Evolutionary conservation across 176 grass and related monocot species (phyloP), one percentile per base, ranked within the genome.

Genomic region (Bonia amplexicaulis): DNA sequence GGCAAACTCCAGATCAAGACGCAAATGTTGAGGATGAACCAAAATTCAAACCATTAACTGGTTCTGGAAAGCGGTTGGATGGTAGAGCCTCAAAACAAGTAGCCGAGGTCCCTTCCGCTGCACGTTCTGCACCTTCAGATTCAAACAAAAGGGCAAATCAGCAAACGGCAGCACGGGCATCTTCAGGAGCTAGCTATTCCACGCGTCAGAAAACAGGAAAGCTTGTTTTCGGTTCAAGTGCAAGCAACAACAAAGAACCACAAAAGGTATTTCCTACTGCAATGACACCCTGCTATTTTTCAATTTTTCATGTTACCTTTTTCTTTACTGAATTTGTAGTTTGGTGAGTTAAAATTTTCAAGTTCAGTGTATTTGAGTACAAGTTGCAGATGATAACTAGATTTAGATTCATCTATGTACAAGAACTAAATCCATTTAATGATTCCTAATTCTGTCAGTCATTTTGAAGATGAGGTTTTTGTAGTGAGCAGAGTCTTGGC

Each of bases 1-100:
- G 71, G 0, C 4, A 54, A 53, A 11, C 35, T 17, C 9, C 77
- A 92, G 88, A 54, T 85, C 48, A 84, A 79, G 89, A 85, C 3
- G 35, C 81, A 54, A 1, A 8, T 45, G 62, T 69, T 58, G 91
- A 90, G 76, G 87, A 84, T 23, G 83, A 92, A 66, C 83, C 74
- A 20, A 95, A 79, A 83, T 93, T 98, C 76, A 95, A 83, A 70
- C 80, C 93, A 51, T 98, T 95, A 80, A 95, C 83, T 81, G 93
- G 93, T 31, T 76, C 42, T 26, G 86, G 87, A 64, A 95, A 90
- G 25, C 66, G 96, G 51, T 69, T 95, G 86, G 93, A 94, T 83
- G 89, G 93, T 54, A 98, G 86, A 62, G 73, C 83, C 80, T 46
- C 84, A 42, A 93, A 89, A 80, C 68, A 76, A 74, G 70, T 58